phyloP scores from a whole-genome alignment of 2,329 filamentous ascomycete genomes.

The Fusarium sp. region DNA sequence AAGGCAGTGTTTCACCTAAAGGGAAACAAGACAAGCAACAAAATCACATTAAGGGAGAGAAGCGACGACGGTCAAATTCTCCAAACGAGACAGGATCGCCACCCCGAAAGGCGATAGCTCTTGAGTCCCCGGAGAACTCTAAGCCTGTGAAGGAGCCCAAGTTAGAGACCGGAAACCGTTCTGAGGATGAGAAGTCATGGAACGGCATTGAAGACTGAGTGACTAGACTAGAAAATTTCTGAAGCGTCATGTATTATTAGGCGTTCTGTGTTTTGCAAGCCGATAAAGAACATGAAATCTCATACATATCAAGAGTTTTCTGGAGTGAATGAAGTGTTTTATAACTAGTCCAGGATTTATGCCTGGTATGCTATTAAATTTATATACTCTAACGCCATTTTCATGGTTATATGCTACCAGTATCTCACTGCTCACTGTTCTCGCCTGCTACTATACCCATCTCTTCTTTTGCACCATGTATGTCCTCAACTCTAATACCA shows the following conservation, averaged over 20 bases:
- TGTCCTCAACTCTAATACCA: conserved; percentile 74
- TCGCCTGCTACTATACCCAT: conserved; percentile 39
- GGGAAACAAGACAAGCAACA: conserved; percentile 31
- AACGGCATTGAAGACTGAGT: conserved; percentile 57
- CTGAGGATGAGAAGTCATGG: conserved; percentile 59
- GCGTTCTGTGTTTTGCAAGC: conserved; percentile 28
- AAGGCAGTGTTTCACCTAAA: conserved; percentile 17
- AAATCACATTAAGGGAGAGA: conserved; percentile 41
- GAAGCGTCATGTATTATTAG: conserved; percentile 28
- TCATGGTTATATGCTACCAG: not conserved
- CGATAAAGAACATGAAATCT: conserved; percentile 13
- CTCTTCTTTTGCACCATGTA: conserved; percentile 58
- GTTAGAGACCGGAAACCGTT: conserved; percentile 34
- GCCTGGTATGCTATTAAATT: not conserved
- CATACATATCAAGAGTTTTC: not conserved
- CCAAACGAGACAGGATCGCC: conserved; percentile 39
- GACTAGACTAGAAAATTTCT: conserved; percentile 33
- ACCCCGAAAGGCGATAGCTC: conserved; percentile 49
- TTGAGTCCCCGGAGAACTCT: conserved; percentile 34
- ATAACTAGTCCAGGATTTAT: not conserved
- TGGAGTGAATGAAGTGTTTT: not conserved
- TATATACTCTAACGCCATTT: conserved; percentile 8
- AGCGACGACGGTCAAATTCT: conserved; percentile 50
- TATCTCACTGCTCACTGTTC: conserved; percentile 16
- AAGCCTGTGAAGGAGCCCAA: conserved; percentile 33